A percentile compares a stretch with the other conserved stretches of the same genome.
Conservation (phyloP, 768 basidiomycete species). For the Mycena leptocephala region DNA sequence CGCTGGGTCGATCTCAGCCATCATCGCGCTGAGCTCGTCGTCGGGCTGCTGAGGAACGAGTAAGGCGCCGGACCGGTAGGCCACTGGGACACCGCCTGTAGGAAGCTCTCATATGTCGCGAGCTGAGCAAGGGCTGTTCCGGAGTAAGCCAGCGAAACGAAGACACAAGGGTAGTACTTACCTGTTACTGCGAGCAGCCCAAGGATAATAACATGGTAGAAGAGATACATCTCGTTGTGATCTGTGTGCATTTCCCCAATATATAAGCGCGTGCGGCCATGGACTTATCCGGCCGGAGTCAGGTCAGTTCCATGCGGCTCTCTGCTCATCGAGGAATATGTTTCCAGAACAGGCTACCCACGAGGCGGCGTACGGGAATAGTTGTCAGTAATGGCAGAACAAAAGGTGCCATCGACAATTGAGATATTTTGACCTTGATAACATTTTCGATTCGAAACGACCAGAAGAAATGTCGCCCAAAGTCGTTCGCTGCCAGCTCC, state of each 20-base stretch:
- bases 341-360: constrained; percentile 25
- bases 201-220: not conserved
- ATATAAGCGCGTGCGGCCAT: constrained; percentile 1
- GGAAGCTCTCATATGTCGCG: not conserved
- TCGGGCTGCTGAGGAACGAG: constrained; percentile 61
- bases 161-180: not conserved
- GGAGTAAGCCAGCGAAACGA: not conserved
- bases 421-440: not conserved
- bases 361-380: constrained; percentile 13
- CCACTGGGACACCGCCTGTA: constrained; percentile 52
- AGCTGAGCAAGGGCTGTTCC: constrained; percentile 17
- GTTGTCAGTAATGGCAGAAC: not conserved
- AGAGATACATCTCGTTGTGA: constrained; percentile 2
- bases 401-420: not conserved
- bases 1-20: constrained; percentile 61
- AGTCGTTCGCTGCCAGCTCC: too few species aligned
- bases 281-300: not conserved
- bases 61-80: constrained; percentile 62
- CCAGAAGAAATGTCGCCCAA: not conserved
- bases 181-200: constrained; percentile 20
- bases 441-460: not conserved
- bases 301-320: constrained; percentile 22
- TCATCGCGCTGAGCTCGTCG: constrained; percentile 61
- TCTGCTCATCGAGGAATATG: not conserved
- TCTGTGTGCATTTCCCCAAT: not conserved